These are phyloP conservation scores for Dactylellina leptospora DNA, from an alignment of 2,329 filamentous ascomycete genomes.

Conservation along the genomic window DNA sequence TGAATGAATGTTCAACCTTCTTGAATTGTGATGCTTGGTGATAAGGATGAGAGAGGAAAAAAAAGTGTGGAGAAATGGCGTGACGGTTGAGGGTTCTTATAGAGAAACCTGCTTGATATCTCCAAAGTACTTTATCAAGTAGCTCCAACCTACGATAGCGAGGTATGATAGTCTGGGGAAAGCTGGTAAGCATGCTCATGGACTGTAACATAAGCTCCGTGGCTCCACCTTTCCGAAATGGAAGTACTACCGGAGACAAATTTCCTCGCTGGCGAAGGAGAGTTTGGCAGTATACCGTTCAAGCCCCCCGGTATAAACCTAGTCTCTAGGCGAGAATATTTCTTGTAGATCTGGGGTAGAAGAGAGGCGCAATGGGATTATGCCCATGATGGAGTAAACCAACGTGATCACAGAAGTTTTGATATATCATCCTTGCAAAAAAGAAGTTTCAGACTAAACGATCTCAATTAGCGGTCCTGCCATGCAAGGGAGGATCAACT, in stretches of 20 bases:
- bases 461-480: slow-evolving; percentile 13
- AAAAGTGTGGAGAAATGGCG: slow-evolving; percentile 41
- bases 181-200: slow-evolving; percentile 9
- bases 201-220: slow-evolving; percentile 33
- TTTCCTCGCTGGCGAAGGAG: slow-evolving; percentile 27
- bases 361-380: slow-evolving; percentile 19
- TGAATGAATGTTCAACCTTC: slow-evolving; percentile 25
- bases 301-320: not conserved
- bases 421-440: not conserved
- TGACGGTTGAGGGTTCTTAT: slow-evolving; percentile 46
- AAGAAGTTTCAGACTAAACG: slow-evolving; percentile 19
- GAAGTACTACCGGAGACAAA: slow-evolving; percentile 44
- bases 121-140: no score
- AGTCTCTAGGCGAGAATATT: slow-evolving; percentile 30
- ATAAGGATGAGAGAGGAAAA: no score
- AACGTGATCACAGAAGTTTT: slow-evolving; percentile 19
- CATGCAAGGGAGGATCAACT: slow-evolving; percentile 16
- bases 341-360: slow-evolving; percentile 24
- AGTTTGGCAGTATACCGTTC: not conserved
- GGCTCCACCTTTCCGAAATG: slow-evolving; percentile 45
- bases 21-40: slow-evolving; percentile 26
- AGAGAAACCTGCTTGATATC: slow-evolving; percentile 28
- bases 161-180: slow-evolving; percentile 39
- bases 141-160: slow-evolving; percentile 18
- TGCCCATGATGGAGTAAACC: slow-evolving; percentile 14